Base-by-base conservation (phyloP, 805 yeast genomes). In the Starmerella bombi region DNA sequence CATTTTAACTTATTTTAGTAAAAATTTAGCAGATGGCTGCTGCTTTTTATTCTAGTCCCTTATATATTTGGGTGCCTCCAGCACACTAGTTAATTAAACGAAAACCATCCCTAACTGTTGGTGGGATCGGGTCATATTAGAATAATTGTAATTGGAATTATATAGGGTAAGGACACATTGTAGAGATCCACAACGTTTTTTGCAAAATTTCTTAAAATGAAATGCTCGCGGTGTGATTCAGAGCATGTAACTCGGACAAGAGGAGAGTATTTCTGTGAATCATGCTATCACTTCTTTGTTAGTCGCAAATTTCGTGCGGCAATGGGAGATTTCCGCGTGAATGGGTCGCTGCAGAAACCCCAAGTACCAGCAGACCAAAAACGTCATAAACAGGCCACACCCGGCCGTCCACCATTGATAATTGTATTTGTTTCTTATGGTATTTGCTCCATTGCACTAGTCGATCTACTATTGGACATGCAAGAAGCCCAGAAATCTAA, bases 271-370 rank as follows among this genome's bases (percentile, higher is more conserved):
- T 78, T 78, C 43, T 81, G 93, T 59, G 43, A 49, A 20, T 42
- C 47, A 2, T 86, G 97, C 58, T 88, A 83, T 51, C 55, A 70
- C 17, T 68, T 75, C 44, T 86, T 83, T 55, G 66, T 86, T 28
- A 68, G 78, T 42, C 77, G 82, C 19, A 86, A 86, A 57, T 85
- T 82, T 59, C 67, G 94, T 46, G 80, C 79, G 53, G 80, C 70
- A 53, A 75, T 88, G 84, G 85, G 80, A 12, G 72, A 67, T 40
- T 85, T 71, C 61, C 80, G 82, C 54, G 86, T 80, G 18, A 71
- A 76, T 51, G 84, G 70, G 43, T n/a, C 18, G 18, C 10, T 61
- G 44, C 55, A 32, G 62, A 56, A 12, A 42, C 56, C 2, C 74
- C 70, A 15, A 69, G 10, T 5, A 7, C 33, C 19, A 16, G 17